Base-by-base conservation (phyloP, 2,329 filamentous ascomycete genomes). In the Raffaelea ambrosiae region DNA sequence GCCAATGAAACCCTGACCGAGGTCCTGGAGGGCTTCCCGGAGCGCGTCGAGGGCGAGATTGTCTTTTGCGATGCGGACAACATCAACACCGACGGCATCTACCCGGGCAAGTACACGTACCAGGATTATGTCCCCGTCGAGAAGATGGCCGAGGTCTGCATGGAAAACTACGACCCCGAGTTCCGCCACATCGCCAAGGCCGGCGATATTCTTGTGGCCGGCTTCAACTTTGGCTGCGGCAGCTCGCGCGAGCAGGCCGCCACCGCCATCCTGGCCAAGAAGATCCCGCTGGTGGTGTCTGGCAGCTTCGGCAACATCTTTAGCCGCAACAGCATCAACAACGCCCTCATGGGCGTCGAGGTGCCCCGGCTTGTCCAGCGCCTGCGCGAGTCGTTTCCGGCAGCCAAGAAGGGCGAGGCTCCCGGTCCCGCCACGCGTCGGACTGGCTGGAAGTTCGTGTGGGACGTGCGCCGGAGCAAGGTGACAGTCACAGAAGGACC, bases 21-120 rank as follows among this genome's bases (percentile, higher is more conserved):
- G 19, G 79, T 95, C 46, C 77, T 91, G 3, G 86, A 88, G 1
- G 89, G 89, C 33, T 96, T 97, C 63, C 89, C 90, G 0, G 84
- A 89, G 57, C 82, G 81, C 53, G 80, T 97, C 14, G 72, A 74
- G 9, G 91, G 91, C 20, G 88, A 96, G 64, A 94, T 97, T 50
- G 73, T 95, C 42, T 95, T 93, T 66, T 87, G 80, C 61, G 87
- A 95, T 58, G 80, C 78, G 1, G 71, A 76, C 55, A 94, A 95
- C 66, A 80, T 96, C 62, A 87, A 93, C 67, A 97, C 91, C 0
- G 91, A 97, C 60, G 83, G 78, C 47, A 95, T 97, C 63, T 97
- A 97, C 64, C 86, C 89, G 0, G 88, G 86, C 42, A 54, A 56
- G 55, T 54, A 88, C 64, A 96, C 90, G 0, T 97, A 97, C 66